A percentile compares a stretch with the other conserved stretches of the same genome.
Evolutionary conservation across 2,329 filamentous ascomycete genomes (phyloP).

Genomic region (Geosmithia flava): DNA sequence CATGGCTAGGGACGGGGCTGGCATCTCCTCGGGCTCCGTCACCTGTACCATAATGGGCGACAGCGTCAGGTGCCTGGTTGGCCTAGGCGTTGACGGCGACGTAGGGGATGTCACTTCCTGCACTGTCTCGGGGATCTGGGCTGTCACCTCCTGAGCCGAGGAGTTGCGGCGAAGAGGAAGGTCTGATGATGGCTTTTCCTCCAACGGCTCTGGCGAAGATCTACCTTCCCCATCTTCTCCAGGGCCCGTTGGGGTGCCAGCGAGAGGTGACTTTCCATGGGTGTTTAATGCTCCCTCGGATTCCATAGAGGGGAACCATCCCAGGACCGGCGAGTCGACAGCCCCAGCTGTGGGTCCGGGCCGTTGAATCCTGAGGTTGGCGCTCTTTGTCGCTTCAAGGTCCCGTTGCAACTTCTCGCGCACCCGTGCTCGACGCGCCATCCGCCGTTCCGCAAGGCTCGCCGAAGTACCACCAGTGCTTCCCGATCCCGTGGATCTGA

Average conservation of each 20-base stretch:
- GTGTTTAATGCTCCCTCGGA: no score
- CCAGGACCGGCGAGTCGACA: constrained; percentile 3
- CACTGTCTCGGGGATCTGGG: constrained; percentile 2
- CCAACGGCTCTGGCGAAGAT: neutral
- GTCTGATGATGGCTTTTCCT: neutral
- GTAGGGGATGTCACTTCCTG: neutral
- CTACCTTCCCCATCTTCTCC: neutral
- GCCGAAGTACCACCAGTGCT: neutral
- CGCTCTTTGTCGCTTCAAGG: constrained; percentile 1
- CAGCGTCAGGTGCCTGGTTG: neutral
- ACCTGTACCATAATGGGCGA: constrained; percentile 1
- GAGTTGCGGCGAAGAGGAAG: neutral
- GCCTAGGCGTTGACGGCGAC: neutral
- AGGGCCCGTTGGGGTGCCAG: neutral
- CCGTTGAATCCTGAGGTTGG: neutral
- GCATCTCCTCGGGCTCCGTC: neutral
- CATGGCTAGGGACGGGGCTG: neutral
- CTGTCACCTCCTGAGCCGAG: neutral
- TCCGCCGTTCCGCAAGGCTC: constrained; percentile 1
- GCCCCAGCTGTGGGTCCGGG: neutral
- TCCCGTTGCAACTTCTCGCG: constrained; percentile 3
- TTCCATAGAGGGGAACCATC: constrained; percentile 1
- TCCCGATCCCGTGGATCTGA: neutral
- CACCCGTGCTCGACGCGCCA: constrained; percentile 1
- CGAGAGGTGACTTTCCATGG: neutral